Base-by-base conservation (phyloP, 2,329 filamentous ascomycete genomes). In the Fusarium illudens region DNA sequence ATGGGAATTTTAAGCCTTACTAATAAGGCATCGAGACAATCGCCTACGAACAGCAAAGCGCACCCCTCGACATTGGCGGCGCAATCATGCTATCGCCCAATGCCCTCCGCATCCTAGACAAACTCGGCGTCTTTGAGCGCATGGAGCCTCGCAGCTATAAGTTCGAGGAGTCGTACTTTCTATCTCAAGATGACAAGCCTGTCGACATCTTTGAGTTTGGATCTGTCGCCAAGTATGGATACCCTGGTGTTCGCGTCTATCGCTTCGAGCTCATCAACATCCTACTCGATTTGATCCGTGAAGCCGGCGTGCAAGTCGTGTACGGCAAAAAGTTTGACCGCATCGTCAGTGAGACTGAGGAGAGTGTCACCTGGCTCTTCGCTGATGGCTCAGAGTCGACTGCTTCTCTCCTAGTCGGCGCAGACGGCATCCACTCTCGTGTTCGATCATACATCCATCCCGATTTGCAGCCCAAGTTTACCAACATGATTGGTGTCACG, bases 31-130 rank as follows among this genome's bases (percentile, higher is more conserved):
- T 90, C 42, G 67, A 78, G 6, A 80, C 77, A 61, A 83, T 77
- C 3, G 75, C 89, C 52, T 89, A 87, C 64, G 87, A 89, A 63
- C 77, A 80, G 13, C 80, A 83, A 9, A 60, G 76, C 0, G 78
- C 79, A 0, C 78, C 82, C 2, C 78, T 82, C 3, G 79, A 84
- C 61, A 82, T 83, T 22, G 84, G 84, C 17, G 87, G 87, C 3
- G 86, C 84, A 1, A 78, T 89, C 29, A 87, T 88, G 83, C 81
- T 89, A 3, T 87, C 86, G 0, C 87, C 87, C 6, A 89, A 89
- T 55, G 84, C 86, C 0, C 80, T 89, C 2, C 79, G 81, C 4
- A 78, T 88, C 36, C 79, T 90, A 0, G 83, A 88, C 64, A 73
- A 71, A 0, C 74, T 89, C 0, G 82, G 79, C 0, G 76, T 87